A percentile compares a stretch with the other conserved stretches of the same genome.
phyloP scores from a whole-genome alignment of 108 stramenopile genomes.

The Epithemia pelagica region DNA sequence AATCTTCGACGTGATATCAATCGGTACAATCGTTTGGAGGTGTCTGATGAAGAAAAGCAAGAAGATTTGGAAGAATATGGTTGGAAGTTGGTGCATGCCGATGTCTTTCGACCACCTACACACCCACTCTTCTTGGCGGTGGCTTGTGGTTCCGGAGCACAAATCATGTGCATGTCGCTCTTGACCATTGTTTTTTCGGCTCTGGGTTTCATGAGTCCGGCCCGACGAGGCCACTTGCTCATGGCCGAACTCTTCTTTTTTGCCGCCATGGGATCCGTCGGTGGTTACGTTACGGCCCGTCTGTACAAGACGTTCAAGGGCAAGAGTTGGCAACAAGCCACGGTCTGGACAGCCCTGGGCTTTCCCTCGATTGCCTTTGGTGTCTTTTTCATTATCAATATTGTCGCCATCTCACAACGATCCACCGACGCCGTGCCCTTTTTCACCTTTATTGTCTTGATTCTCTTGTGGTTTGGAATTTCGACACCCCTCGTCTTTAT shows the following conservation, averaged over 20 bases:
- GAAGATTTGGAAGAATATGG: constrained; percentile 96
- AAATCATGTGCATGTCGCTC: constrained; percentile 79
- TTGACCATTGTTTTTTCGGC: constrained; percentile 91
- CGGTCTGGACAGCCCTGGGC: constrained; percentile 76
- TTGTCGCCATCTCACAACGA: constrained; percentile 62
- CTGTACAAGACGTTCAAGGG: constrained; percentile 99
- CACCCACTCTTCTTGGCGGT: constrained; percentile 85
- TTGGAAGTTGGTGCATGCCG: constrained; percentile 97
- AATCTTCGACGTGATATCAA: constrained; percentile 81
- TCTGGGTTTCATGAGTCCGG: constrained; percentile 92
- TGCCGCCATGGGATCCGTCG: constrained; percentile 89
- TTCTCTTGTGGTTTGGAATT: constrained; percentile 94
- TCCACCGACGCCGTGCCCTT: constrained; percentile 92
- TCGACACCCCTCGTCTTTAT: constrained; percentile 93
- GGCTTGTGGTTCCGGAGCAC: constrained; percentile 87
- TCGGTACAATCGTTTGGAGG: constrained; percentile 80
- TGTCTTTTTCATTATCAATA: constrained; percentile 85
- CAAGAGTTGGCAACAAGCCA: constrained; percentile 91
- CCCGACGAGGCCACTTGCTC: constrained; percentile 93
- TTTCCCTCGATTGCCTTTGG: constrained; percentile 87
- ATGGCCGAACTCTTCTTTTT: constrained; percentile 96
- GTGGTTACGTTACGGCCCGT: constrained; percentile 88
- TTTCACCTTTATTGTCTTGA: constrained; percentile 79
- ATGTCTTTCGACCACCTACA: constrained; percentile 92
- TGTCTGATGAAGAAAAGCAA: constrained; percentile 90